Evolutionary conservation across 768 basidiomycete species (phyloP).

Genomic region (Podaxis pistillaris): DNA sequence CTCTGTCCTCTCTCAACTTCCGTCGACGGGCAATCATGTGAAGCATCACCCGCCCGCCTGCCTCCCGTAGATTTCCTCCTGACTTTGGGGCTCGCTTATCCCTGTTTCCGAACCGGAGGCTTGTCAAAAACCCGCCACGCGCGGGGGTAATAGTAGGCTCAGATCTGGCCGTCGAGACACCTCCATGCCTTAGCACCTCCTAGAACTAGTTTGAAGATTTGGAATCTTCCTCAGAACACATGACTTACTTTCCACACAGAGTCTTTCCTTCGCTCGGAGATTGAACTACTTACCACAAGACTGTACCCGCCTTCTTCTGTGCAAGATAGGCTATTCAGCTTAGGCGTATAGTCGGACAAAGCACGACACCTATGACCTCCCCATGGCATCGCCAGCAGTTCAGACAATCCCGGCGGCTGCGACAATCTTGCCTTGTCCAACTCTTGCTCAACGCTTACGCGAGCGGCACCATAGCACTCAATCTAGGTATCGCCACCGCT

Average conservation of each 20-base stretch:
- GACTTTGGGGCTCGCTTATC: not conserved
- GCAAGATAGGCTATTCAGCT: slow-evolving; percentile 6
- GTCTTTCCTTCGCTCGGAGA: not conserved
- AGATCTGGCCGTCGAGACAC: not conserved
- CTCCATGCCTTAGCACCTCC: not conserved
- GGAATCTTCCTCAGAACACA: not conserved
- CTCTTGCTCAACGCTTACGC: not conserved
- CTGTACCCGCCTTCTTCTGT: not conserved
- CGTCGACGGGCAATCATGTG: not conserved
- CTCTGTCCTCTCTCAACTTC: not conserved
- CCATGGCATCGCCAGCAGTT: not conserved
- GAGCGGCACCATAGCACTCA: not conserved
- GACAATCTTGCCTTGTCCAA: not conserved
- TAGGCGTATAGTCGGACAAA: slow-evolving; percentile 5
- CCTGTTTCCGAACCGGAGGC: not conserved
- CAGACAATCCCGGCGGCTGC: not conserved
- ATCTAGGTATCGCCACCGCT: not conserved
- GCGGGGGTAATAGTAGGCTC: not conserved
- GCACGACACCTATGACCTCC: not conserved
- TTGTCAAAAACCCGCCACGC: not conserved
- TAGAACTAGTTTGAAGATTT: not conserved
- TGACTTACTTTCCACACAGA: not conserved
- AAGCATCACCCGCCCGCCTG: not conserved
- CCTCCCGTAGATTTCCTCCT: not conserved
- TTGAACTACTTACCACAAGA: not conserved